Evolutionary conservation across 768 basidiomycete species (phyloP).

Genomic region (Pleurotus ostreatus): DNA sequence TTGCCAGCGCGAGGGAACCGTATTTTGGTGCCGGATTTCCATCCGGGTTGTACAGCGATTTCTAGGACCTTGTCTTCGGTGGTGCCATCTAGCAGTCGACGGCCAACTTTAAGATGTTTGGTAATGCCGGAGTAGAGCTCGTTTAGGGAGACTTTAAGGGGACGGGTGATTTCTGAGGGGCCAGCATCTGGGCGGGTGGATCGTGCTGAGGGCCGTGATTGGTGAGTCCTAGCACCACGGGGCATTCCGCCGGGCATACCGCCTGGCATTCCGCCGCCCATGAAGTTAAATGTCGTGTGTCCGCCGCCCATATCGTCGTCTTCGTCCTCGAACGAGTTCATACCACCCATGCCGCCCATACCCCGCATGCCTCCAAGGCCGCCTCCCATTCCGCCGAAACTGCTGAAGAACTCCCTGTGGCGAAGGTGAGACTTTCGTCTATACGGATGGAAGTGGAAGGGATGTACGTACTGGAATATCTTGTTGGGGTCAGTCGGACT

Average conservation of each 20-base stretch:
- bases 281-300: conserved; percentile 22
- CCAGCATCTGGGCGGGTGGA: conserved; percentile 25
- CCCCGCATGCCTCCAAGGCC: conserved; percentile 34
- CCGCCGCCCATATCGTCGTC: conserved; percentile 46
- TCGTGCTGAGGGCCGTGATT: conserved; percentile 19
- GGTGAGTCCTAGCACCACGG: conserved; percentile 22
- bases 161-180: conserved; percentile 66
- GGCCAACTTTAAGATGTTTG: conserved; percentile 86
- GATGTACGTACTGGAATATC: conserved; percentile 75
- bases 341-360: conserved; percentile 37
- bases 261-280: conserved; percentile 39
- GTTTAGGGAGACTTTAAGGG: conserved; percentile 80
- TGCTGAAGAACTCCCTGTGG: conserved; percentile 40
- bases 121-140: conserved; percentile 83
- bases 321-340: conserved; percentile 34
- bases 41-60: conserved; percentile 79
- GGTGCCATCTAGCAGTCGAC: conserved; percentile 64
- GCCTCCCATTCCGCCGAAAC: conserved; percentile 33
- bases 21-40: conserved; percentile 96
- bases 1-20: conserved; percentile 87
- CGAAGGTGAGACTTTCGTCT: conserved; percentile 1
- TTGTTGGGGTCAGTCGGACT: conserved; percentile 78
- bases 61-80: conserved; percentile 87
- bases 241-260: conserved; percentile 58
- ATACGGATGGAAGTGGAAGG: neutral